These are phyloP conservation scores for Dryadomyces quercus-mongolicae DNA, from an alignment of 2,329 filamentous ascomycete species.

Conservation along the genomic window DNA sequence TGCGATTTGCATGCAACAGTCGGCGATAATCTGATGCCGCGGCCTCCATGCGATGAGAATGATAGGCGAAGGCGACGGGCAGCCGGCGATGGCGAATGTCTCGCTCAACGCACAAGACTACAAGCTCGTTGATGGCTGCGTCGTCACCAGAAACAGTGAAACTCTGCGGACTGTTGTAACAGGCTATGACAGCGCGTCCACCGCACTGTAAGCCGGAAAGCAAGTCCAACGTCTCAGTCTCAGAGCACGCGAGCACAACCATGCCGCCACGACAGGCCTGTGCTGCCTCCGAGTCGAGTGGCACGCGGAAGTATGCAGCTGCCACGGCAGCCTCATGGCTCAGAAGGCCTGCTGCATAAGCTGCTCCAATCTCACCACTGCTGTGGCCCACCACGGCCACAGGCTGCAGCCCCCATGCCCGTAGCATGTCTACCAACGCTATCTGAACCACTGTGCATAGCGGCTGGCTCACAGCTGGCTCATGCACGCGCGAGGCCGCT, in stretches of 20 bases:
- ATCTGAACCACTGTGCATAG: conserved; percentile 32
- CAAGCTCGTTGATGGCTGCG: conserved; percentile 8
- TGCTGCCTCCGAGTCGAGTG: conserved; percentile 15
- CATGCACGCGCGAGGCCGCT: conserved; percentile 20
- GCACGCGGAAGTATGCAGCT: conserved; percentile 32
- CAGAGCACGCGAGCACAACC: conserved; percentile 29
- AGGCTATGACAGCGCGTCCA: conserved; percentile 19
- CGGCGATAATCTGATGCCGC: conserved; percentile 13
- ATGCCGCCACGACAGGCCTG: conserved; percentile 26
- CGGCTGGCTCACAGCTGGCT: conserved; percentile 31
- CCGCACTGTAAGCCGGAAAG: conserved; percentile 13
- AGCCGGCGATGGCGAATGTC: conserved; percentile 16
- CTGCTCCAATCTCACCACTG: conserved; percentile 37
- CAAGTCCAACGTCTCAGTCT: conserved; percentile 21
- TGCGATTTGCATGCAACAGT: conserved; percentile 10
- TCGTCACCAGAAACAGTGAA: conserved; percentile 23
- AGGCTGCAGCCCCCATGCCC: conserved; percentile 20
- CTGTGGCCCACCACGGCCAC: conserved; percentile 33
- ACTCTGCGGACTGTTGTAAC: conserved; percentile 22
- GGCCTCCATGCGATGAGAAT: conserved; percentile 19
- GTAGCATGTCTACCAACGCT: conserved; percentile 29
- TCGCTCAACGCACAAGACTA: not conserved
- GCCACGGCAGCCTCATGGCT: conserved; percentile 27
- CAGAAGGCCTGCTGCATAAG: conserved; percentile 34
- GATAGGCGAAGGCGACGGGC: conserved; percentile 21